Conservation (phyloP, 2,329 filamentous ascomycete species). For the Rhinocladiella mackenziei region DNA sequence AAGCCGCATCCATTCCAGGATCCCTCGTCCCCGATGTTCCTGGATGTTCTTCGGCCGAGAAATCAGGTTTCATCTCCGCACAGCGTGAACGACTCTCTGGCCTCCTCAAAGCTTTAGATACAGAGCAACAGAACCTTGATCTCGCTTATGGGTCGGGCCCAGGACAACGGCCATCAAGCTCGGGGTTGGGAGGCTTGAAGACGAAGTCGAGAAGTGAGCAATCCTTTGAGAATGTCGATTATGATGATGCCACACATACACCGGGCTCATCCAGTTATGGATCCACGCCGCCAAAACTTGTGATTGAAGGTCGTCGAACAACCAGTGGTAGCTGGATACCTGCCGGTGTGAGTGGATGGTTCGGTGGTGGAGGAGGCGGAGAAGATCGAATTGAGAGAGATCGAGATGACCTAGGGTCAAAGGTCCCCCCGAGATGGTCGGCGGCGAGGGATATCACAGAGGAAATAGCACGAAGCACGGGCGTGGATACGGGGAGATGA, state of each 20-base stretch:
- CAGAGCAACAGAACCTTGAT: constrained; percentile 64
- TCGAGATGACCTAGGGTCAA: constrained; percentile 1
- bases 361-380: constrained; percentile 15
- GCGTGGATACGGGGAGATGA: constrained; percentile 15
- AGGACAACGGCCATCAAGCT: constrained; percentile 27
- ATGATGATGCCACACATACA: constrained; percentile 60
- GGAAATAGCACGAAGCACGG: constrained; percentile 22
- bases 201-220: constrained; percentile 75
- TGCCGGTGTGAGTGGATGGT: constrained; percentile 23
- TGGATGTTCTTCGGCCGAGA: constrained; percentile 53
- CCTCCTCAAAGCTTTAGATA: constrained; percentile 72
- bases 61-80: constrained; percentile 68
- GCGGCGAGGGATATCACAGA: constrained; percentile 28
- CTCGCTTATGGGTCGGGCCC: constrained; percentile 40
- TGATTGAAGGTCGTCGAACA: constrained; percentile 14
- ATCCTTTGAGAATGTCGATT: constrained; percentile 86
- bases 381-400: constrained; percentile 15
- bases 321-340: constrained; percentile 27
- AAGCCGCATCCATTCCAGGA: constrained; percentile 35
- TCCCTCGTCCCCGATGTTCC: constrained; percentile 68
- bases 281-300: constrained; percentile 9
- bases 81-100: constrained; percentile 74
- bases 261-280: constrained; percentile 13
- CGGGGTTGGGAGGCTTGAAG: constrained; percentile 21
- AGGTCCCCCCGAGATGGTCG: constrained; percentile 19